Conservation (phyloP, 2,329 filamentous ascomycete species). For the Harringtonia aguacate region DNA sequence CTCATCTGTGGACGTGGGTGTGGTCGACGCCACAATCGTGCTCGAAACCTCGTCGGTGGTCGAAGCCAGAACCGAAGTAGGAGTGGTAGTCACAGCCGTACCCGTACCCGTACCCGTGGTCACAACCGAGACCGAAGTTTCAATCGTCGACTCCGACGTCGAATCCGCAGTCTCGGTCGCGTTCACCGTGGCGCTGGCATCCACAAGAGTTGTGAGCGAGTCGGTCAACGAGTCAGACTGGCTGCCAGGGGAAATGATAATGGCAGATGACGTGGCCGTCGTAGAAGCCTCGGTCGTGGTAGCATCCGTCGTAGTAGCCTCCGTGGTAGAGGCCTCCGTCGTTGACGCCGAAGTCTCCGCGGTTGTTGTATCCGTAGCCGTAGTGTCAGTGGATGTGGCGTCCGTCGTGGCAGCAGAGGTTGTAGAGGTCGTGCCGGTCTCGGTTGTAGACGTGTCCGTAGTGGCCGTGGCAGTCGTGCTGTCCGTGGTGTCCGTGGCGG, state of each 20-base stretch:
- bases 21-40: too few relatives aligned
- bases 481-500: background rate
- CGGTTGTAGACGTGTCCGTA: background rate
- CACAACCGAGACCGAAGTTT: background rate
- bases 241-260: slow-evolving; percentile 1
- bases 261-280: slow-evolving; percentile 5
- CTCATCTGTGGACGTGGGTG: too few relatives aligned
- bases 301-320: background rate
- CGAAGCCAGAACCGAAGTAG: too few relatives aligned
- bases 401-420: background rate
- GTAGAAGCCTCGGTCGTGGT: slow-evolving; percentile 1
- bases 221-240: background rate
- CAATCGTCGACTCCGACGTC: background rate
- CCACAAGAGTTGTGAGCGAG: background rate
- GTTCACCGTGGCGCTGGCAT: background rate
- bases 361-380: background rate
- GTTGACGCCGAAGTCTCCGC: background rate
- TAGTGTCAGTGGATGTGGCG: background rate
- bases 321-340: background rate
- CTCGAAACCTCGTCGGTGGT: too few relatives aligned
- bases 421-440: background rate
- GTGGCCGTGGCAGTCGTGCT: background rate
- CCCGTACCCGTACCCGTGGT: too few relatives aligned
- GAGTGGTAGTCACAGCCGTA: too few relatives aligned
- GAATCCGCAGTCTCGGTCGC: background rate